phyloP scores from a whole-genome alignment of 495 filamentous ascomycete species.

The Talaromyces liani region DNA sequence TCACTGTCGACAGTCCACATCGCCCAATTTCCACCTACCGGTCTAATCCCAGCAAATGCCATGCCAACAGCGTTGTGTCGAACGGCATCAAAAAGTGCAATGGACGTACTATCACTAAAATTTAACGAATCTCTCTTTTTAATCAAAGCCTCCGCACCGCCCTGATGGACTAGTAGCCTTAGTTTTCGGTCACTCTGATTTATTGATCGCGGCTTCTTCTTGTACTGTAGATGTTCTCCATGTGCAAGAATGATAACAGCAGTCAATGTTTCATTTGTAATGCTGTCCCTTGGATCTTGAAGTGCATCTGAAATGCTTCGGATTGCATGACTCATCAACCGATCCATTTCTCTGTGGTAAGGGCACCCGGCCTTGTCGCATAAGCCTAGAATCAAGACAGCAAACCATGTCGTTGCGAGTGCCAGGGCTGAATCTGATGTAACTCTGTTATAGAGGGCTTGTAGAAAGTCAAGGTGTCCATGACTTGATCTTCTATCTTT shows the following conservation, averaged over 20 bases:
- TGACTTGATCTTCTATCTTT: background rate
- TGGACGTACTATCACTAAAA: background rate
- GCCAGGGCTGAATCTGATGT: background rate
- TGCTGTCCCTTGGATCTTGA: background rate
- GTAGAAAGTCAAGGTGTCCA: constrained; percentile 2
- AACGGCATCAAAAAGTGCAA: constrained; percentile 4
- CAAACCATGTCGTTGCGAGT: background rate
- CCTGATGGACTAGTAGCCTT: background rate
- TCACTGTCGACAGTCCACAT: background rate
- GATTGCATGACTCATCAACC: background rate
- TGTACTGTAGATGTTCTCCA: background rate
- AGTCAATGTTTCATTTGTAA: background rate
- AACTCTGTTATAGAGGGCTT: background rate
- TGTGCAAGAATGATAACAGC: constrained; percentile 1
- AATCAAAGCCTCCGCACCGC: constrained; percentile 2
- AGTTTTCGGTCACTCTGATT: background rate
- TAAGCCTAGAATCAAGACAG: background rate
- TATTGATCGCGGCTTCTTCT: background rate
- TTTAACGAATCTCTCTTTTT: background rate
- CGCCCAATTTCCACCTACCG: background rate
- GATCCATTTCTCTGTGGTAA: background rate
- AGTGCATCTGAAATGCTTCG: background rate
- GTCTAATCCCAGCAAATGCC: background rate
- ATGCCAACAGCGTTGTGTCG: background rate
- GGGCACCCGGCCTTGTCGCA: background rate